A percentile compares a stretch with the other conserved stretches of the same genome.
These are phyloP conservation scores for Parathielavia appendiculata DNA, from an alignment of 495 filamentous ascomycete genomes.

Conservation along the genomic window DNA sequence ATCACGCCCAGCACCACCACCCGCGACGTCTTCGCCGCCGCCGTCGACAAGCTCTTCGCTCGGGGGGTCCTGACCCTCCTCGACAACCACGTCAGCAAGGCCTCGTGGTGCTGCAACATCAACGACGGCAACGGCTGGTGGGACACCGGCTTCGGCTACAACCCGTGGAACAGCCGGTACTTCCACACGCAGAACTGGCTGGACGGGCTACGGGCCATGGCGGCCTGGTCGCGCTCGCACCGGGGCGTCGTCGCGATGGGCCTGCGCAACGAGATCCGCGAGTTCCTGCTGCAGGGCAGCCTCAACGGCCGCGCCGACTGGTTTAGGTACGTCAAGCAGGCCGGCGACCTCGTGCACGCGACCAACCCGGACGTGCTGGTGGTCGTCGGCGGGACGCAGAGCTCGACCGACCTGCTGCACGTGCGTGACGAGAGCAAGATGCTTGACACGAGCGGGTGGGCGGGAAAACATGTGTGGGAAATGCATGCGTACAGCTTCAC, in stretches of 20 bases:
- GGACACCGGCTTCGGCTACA: slow-evolving; percentile 43
- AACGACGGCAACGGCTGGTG: slow-evolving; percentile 53
- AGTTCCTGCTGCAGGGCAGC: slow-evolving; percentile 35
- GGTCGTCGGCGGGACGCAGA: slow-evolving; percentile 44
- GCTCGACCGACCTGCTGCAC: slow-evolving; percentile 42
- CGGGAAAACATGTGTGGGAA: slow-evolving; percentile 48
- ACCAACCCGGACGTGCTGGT: slow-evolving; percentile 43
- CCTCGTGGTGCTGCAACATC: slow-evolving; percentile 47
- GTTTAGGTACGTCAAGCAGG: slow-evolving; percentile 43
- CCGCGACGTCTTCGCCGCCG: slow-evolving; percentile 35
- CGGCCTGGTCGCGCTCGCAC: slow-evolving; percentile 35
- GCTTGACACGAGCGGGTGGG: slow-evolving; percentile 40
- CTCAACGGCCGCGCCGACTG: slow-evolving; percentile 40
- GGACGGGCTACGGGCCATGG: slow-evolving; percentile 38
- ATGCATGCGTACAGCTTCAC: slow-evolving; percentile 49
- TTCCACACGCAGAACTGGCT: slow-evolving; percentile 47
- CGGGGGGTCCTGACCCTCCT: slow-evolving; percentile 43
- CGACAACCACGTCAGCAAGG: slow-evolving; percentile 49
- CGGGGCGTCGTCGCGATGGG: slow-evolving; percentile 44
- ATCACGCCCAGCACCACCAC: slow-evolving; percentile 32
- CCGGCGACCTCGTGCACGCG: slow-evolving; percentile 37
- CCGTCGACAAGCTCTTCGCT: slow-evolving; percentile 40
- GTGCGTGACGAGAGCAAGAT: slow-evolving; percentile 25
- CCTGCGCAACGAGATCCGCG: slow-evolving; percentile 48
- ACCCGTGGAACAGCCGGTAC: slow-evolving; percentile 38